phyloP scores from a whole-genome alignment of 108 stramenopile species.

The Stephanodiscus minutulus region DNA sequence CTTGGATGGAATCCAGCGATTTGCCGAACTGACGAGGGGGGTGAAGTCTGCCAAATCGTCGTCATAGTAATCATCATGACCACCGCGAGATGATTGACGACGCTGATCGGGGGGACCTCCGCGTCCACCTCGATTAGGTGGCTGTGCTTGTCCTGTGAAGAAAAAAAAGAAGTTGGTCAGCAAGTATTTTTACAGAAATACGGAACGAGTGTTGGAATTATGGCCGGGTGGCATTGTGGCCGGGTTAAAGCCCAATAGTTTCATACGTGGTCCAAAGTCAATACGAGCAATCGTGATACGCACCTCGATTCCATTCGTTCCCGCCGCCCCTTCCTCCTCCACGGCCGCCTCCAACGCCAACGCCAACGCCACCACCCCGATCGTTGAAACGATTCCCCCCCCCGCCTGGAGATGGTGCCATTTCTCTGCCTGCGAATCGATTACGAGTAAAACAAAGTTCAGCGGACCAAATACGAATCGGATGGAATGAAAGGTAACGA shows the following conservation, averaged over 20 bases:
- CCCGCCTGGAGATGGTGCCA: constrained; percentile 30
- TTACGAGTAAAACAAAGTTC: neutral
- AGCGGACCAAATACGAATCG: neutral
- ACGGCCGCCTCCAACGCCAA: constrained; percentile 27
- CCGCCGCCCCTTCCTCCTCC: constrained; percentile 15
- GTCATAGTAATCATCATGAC: constrained; percentile 11
- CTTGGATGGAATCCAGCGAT: constrained; percentile 79
- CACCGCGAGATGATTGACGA: constrained; percentile 3
- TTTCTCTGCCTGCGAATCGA: constrained; percentile 10
- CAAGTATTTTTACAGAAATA: neutral
- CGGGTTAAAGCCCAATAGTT: neutral
- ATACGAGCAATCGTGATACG: neutral
- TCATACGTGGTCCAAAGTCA: too few species aligned
- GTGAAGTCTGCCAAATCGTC: constrained; percentile 59
- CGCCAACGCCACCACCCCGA: constrained; percentile 12
- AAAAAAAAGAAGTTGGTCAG: neutral
- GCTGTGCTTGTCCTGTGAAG: constrained; percentile 30
- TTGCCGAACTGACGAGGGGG: constrained; percentile 64
- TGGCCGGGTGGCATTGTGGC: neutral
- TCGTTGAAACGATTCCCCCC: constrained; percentile 21
- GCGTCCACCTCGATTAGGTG: constrained; percentile 25
- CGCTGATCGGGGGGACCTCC: constrained; percentile 18
- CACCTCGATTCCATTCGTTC: constrained; percentile 22
- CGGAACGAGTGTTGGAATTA: neutral
- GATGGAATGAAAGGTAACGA: neutral